Evolutionary conservation across 225 moss, liverwort and hornwort genomes (phyloP).

Genomic region (Climacium dendroides): DNA sequence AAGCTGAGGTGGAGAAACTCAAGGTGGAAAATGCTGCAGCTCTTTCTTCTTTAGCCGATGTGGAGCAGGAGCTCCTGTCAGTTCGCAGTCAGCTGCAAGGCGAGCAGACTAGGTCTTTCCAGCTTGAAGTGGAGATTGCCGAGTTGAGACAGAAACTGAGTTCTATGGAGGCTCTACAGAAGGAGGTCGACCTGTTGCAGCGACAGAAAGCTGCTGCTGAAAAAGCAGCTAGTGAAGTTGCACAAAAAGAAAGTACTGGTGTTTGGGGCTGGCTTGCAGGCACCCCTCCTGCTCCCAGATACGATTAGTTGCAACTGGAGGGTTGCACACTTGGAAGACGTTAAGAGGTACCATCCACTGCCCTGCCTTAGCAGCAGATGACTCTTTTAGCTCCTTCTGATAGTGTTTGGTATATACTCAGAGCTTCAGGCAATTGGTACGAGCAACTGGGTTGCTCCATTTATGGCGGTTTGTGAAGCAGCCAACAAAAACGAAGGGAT

Average conservation of each 20-base stretch:
- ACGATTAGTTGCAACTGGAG: slow-evolving; percentile 7
- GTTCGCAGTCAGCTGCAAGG: slow-evolving; percentile 79
- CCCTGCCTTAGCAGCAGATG: not conserved
- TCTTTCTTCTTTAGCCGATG: slow-evolving; percentile 54
- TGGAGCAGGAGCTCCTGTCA: slow-evolving; percentile 75
- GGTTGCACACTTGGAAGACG: not conserved
- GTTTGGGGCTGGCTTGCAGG: slow-evolving; percentile 84
- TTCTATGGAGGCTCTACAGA: slow-evolving; percentile 54
- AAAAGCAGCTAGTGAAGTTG: slow-evolving; percentile 48
- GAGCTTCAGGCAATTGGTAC: not conserved
- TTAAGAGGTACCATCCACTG: not conserved
- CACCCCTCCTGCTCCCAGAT: slow-evolving; percentile 23
- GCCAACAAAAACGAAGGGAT: slow-evolving; percentile 18
- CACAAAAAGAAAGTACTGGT: slow-evolving; percentile 52
- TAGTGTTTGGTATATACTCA: slow-evolving; percentile 16
- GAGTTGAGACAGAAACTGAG: slow-evolving; percentile 74
- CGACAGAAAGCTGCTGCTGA: slow-evolving; percentile 58
- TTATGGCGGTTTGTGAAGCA: slow-evolving; percentile 18
- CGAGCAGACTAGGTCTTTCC: slow-evolving; percentile 84
- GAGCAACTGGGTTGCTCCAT: slow-evolving; percentile 13
- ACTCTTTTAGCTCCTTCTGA: not conserved
- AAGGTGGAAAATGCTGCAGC: slow-evolving; percentile 67
- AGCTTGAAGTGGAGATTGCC: slow-evolving; percentile 85
- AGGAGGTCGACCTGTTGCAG: slow-evolving; percentile 59
- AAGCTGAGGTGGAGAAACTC: slow-evolving; percentile 54